phyloP scores from a whole-genome alignment of 73 alveolate genomes.

The Paraurostyla sp. region DNA sequence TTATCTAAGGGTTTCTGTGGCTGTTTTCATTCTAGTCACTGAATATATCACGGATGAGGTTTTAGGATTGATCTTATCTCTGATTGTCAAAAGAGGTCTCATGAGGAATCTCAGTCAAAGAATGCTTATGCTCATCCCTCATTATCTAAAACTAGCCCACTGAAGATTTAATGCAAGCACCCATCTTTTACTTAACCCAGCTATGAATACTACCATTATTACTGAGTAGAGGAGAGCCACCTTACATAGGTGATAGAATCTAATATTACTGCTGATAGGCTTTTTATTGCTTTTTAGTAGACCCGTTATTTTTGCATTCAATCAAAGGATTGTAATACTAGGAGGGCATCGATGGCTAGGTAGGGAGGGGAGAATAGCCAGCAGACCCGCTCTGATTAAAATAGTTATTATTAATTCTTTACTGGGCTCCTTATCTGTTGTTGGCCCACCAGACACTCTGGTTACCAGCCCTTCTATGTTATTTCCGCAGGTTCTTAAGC shows the following conservation, averaged over 20 bases:
- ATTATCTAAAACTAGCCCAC: not conserved
- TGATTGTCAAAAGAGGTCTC: conserved; percentile 10
- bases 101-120: conserved; percentile 8
- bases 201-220: conserved; percentile 12
- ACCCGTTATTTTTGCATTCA: not conserved
- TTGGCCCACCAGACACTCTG: conserved; percentile 16
- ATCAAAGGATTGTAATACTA: not conserved
- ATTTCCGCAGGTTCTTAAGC: conserved; percentile 6
- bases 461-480: conserved; percentile 48
- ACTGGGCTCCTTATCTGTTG: conserved; percentile 29
- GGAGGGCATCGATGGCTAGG: conserved; percentile 56
- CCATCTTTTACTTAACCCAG: not conserved
- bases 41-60: not conserved
- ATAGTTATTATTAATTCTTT: not conserved
- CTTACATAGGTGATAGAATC: conserved; percentile 28
- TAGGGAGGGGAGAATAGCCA: conserved; percentile 7
- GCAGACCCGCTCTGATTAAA: conserved; percentile 6
- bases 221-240: conserved; percentile 1
- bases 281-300: not conserved
- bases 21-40: not conserved
- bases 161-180: not conserved
- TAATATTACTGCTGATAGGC: conserved; percentile 16
- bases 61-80: not conserved
- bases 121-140: conserved; percentile 4
- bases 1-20: not conserved